Base-by-base conservation (phyloP, 2,329 filamentous ascomycete genomes). In the Nannizzia gypsea region DNA sequence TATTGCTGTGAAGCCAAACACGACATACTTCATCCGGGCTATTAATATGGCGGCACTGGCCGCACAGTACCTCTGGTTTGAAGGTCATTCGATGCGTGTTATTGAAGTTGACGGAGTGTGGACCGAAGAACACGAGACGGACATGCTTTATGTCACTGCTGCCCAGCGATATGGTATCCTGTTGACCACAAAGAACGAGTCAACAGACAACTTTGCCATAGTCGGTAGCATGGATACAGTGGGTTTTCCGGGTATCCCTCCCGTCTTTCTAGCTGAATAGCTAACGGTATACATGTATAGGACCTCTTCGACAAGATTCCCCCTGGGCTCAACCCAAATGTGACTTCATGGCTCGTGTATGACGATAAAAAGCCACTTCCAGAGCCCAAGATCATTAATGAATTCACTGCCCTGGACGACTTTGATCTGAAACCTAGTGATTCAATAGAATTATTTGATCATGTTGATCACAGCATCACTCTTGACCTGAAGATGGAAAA, bases 1-100 rank as follows among this genome's bases (percentile, higher is more conserved):
- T 1, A 71, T 89, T 13, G 62, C 76, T 0, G 79, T 89, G n/a
- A 67, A 84, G 63, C 82, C 86, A 0, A 80, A 81, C 1, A 87
- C 81, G 65, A 90, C 83, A 0, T 90, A 90, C 62, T 75, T 88
- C 11, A 78, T 91, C 66, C 83, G 84, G 34, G 75, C 89, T 64
- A 77, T 88, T 66, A 89, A 89, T 67, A 83, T 89, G 13, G 86
- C 83, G 22, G 86, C 85, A 13, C 89, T 63, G 46, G 50, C 61
- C 1, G 59, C 59, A 5, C 61, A 59, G 15, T 61, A 63, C 57
- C 28, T 63, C 9, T 63, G 61, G 61, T 59, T 61, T 13, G 59
- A 63, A 20, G 66, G 59, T 11, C 66, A 67, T 55, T 63, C 62
- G 9, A 66, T 67, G 65, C 60, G 61, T 20, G 64, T 66, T 13